Evolutionary conservation across 2,329 filamentous ascomycete species (phyloP), one percentile per base, ranked within the genome.

Genomic region (Nemania serpens): DNA sequence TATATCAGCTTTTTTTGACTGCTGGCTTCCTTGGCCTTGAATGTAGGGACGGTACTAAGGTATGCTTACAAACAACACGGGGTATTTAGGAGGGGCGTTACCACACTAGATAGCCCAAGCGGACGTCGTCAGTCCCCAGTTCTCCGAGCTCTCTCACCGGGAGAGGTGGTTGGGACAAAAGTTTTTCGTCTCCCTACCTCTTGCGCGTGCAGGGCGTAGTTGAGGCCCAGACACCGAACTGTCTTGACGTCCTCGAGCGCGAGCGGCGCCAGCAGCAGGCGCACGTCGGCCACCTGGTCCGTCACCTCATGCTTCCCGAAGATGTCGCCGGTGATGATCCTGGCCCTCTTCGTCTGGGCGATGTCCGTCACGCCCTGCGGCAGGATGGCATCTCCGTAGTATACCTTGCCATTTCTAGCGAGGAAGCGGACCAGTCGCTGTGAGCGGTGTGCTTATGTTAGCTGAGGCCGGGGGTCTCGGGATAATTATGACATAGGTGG

Each of bases 301-400:
- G 87, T 90, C 45, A 91, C 83, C 41, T 81, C 76, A 71, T 90
- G 81, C 66, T 82, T 78, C 53, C 86, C 85, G 66, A 90, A 90
- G 68, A 91, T 85, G 66, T 87, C 81, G 39, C 89, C 89, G 17
- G 78, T 77, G 65, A 91, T 85, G 49, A 91, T 78, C 51, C 77
- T 83, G 20, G 89, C 89, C 68, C 83, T 80, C 51, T 78, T 84
- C 1, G 83, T 81, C 75, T 86, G 82, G 61, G 83, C 77, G 64
- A 91, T 81, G 69, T 91, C 86, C 50, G 74, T 84, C 41, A 82
- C 76, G 18, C 86, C 87, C 0, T 75, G 55, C 3, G 88, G 86
- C 18, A 91, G 82, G 58, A 92, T 85, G 62, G 90, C 89, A 76
- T 93, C 88, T 67, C 90, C 90, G 66, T 91, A 91, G 75, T 91